phyloP scores from a whole-genome alignment of 176 grass and related monocot genomes.

The Cenchrus fungigraminus region DNA sequence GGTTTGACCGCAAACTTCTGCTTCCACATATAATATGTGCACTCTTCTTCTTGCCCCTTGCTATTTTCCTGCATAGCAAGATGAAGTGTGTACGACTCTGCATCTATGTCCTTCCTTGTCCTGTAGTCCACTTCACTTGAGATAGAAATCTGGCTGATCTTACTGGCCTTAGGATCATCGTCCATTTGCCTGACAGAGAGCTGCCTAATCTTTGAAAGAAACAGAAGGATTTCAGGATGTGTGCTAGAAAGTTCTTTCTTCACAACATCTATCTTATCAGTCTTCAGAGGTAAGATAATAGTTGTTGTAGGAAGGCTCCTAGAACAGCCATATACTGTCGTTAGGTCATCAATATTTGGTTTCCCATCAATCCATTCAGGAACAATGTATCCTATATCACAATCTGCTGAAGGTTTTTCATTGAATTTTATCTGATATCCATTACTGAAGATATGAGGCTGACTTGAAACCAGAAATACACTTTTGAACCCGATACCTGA shows the following conservation, averaged over 20 bases:
- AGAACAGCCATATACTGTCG: conserved; percentile 33
- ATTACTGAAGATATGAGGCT: conserved; percentile 65
- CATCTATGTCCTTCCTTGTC: conserved; percentile 41
- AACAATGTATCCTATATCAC: conserved; percentile 59
- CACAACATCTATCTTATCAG: conserved; percentile 51
- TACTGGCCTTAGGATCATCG: conserved; percentile 1
- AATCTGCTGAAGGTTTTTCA: conserved; percentile 51
- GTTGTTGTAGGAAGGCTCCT: conserved; percentile 45
- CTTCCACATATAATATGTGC: conserved; percentile 64
- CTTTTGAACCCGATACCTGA: conserved; percentile 72
- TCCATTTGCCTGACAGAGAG: conserved; percentile 40
- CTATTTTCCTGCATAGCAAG: conserved; percentile 37
- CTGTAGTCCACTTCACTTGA: conserved; percentile 42
- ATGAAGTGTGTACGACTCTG: conserved; percentile 48
- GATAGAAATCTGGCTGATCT: conserved; percentile 48
- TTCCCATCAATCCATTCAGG: conserved; percentile 59
- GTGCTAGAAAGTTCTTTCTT: conserved; percentile 53
- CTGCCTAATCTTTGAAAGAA: conserved; percentile 56
- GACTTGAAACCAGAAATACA: conserved; percentile 60
- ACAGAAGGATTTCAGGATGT: conserved; percentile 57
- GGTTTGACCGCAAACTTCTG: conserved; percentile 50
- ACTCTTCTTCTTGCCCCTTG: conserved; percentile 17
- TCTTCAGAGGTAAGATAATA: conserved; percentile 59
- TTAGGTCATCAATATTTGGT: conserved; percentile 39
- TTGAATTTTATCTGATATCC: conserved; percentile 65